Evolutionary conservation across 441 rosid genomes (phyloP).

Genomic region (Adansonia madagascariensis): DNA sequence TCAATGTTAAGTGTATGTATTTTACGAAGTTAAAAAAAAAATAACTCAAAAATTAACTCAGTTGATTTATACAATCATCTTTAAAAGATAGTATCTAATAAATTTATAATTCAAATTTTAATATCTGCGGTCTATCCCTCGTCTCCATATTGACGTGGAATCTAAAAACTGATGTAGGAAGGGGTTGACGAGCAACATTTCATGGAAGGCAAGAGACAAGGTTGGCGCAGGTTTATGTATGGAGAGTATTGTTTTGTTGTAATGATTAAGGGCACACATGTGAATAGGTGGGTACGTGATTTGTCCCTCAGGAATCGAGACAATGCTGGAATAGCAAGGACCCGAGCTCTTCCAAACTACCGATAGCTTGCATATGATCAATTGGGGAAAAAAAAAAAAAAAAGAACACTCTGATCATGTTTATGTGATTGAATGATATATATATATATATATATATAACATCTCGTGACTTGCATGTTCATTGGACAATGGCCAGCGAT

Average conservation of each 20-base stretch:
- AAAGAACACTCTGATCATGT: slow-evolving; percentile 2
- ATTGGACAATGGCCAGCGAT: neutral
- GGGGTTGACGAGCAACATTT: slow-evolving; percentile 5
- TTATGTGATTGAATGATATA: neutral
- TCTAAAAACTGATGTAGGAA: neutral
- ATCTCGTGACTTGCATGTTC: slow-evolving; percentile 40
- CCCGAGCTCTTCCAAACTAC: slow-evolving; percentile 31
- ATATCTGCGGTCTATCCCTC: no score
- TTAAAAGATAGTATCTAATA: no score
- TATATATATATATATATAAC: slow-evolving; percentile 16
- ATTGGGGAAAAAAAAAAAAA: neutral
- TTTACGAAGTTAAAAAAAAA: neutral
- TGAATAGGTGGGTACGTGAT: slow-evolving; percentile 59
- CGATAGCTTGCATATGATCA: slow-evolving; percentile 9
- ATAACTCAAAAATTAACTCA: neutral
- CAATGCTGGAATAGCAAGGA: slow-evolving; percentile 42
- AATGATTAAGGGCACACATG: slow-evolving; percentile 55
- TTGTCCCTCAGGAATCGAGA: slow-evolving; percentile 45
- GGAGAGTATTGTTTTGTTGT: slow-evolving; percentile 55
- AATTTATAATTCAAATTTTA: no score
- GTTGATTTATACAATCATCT: no score
- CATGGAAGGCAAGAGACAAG: slow-evolving; percentile 41
- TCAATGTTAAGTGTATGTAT: neutral
- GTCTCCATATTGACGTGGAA: neutral
- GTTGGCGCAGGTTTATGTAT: slow-evolving; percentile 35